Evolutionary conservation across 1,284 basidiomycete species (phyloP), one percentile per base, ranked within the genome.

Genomic region (Tausonia pullulans): DNA sequence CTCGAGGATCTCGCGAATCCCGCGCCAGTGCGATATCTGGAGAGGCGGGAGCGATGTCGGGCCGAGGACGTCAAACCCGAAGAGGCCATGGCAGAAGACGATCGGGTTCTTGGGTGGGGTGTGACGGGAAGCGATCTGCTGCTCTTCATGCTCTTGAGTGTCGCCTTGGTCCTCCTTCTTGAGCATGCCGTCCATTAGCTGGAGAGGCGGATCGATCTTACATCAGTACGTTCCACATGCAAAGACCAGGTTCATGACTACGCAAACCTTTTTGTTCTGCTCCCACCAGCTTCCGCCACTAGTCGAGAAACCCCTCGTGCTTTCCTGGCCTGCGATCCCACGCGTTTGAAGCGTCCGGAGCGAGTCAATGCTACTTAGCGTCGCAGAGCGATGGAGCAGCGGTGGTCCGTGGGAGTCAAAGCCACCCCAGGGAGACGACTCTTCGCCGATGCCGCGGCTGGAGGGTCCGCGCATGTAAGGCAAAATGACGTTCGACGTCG

Each of bases 21-120:
- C 94, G 50, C 93, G 83, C 94, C 94, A 98, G 74, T 98, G 92
- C 4, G 86, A 82, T 58, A 98, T 89, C 71, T 92, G 85, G 41
- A 97, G 72, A 3, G 88, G 85, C 9, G 87, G 85, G 65, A 91
- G 85, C 14, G 84, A 76, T 2, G 83, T 61, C 0, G 72, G 71
- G 2, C 72, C 71, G 39, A 76, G 60, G 16, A 70, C 63, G 60
- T 73, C 71, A 61, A 76, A 77, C 0, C 58, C 63, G 14, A 58
- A 58, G 0, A 63, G 54, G 7, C 94, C 93, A 72, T 97, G 93
- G 70, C 92, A 95, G 74, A 97, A 95, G 3, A 97, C 87, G 56
- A 96, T 76, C 0, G 93, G 93, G 69, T 90, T 83, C 67, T 82
- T 81, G 0, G 92, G 87, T 2, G 88, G 80, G 2, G 81, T 81